Evolutionary conservation across 176 grass and related monocot genomes (phyloP), one percentile per base, ranked within the genome.

Genomic region (Oryza glumipatula): DNA sequence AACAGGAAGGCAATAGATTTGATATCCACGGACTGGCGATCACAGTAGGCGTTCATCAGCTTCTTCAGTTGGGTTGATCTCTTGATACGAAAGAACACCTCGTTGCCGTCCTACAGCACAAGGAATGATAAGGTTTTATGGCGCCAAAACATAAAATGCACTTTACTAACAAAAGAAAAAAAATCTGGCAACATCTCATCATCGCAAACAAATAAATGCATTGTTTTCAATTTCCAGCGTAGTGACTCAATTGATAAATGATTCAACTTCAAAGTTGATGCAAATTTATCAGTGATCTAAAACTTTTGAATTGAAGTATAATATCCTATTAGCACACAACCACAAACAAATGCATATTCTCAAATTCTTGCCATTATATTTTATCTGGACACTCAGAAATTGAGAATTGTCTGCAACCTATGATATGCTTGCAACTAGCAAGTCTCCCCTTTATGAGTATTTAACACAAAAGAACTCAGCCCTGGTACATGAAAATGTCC

Each of bases 1-100:
- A 97, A 97, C 54, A 97, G 87, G 71, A 97, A 94, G 0, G 94
- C 94, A 52, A 97, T 97, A 15, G 94, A 77, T 19, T 94, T 97
- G 60, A 97, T 81, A 68, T 94, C 94, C 21, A 97, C 87, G 2
- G 94, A 97, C 67, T 97, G 94, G 52, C 91, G 91, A n/a, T 94
- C 92, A 0, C 92, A 94, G 33, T 92, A 94, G 16, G 92, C 89
- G 5, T 97, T 92, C 94, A 97, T 94, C 44, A 94, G 87, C 87
- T 92, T 94, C 82, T 84, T 91, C 61, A 97, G 89, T 28, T 97
- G 94, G 28, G 94, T 97, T 2, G 88, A 91, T 16, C 94, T 82
- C 87, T 94, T 97, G 69, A 94, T 97, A 16, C 94, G 90, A 44
- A 94, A 94, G 72, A 92, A 90, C 11, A 97, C 91, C 78, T 94